A percentile compares a stretch with the other conserved stretches of the same genome.
These are phyloP conservation scores for Blastobotrys robertii DNA, from an alignment of 805 yeast species.

Conservation along the genomic window DNA sequence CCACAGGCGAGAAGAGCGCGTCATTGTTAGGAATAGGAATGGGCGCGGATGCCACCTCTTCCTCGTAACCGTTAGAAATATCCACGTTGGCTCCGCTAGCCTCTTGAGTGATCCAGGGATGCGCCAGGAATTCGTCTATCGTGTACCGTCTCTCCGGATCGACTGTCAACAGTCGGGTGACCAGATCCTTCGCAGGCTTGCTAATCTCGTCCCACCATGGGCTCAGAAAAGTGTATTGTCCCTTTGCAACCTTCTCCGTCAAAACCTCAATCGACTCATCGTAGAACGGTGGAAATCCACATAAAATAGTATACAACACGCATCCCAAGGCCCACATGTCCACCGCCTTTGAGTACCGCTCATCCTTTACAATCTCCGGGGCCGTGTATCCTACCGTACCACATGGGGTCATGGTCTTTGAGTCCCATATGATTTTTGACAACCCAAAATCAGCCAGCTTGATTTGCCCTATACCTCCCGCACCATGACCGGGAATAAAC, in stretches of 20 bases:
- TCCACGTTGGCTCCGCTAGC: not conserved
- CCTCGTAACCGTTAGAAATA: not conserved
- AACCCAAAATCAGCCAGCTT: conserved; percentile 94
- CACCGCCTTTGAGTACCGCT: conserved; percentile 83
- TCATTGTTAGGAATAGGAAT: conserved; percentile 1
- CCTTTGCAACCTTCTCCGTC: conserved; percentile 71
- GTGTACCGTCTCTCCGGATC: conserved; percentile 61
- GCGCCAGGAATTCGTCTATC: conserved; percentile 58
- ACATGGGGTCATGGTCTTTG: conserved; percentile 92
- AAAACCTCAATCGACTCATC: conserved; percentile 67
- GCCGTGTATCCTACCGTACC: conserved; percentile 99
- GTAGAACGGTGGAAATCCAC: conserved; percentile 98
- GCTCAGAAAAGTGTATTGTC: conserved; percentile 62
- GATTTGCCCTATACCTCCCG: conserved; percentile 83
- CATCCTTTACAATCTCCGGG: conserved; percentile 94
- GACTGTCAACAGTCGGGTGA: conserved; percentile 56
- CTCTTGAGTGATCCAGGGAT: conserved; percentile 58
- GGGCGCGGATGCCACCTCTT: not conserved
- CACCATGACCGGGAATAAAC: conserved; percentile 72
- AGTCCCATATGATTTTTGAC: conserved; percentile 81
- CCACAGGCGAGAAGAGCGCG: conserved; percentile 36
- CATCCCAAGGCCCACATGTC: conserved; percentile 99
- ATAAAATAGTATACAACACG: conserved; percentile 81
- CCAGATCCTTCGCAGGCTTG: conserved; percentile 58
- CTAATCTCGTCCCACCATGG: conserved; percentile 91